These are phyloP conservation scores for Rhodotorula sp. DNA, from an alignment of 1,284 basidiomycete genomes.

Conservation along the genomic window DNA sequence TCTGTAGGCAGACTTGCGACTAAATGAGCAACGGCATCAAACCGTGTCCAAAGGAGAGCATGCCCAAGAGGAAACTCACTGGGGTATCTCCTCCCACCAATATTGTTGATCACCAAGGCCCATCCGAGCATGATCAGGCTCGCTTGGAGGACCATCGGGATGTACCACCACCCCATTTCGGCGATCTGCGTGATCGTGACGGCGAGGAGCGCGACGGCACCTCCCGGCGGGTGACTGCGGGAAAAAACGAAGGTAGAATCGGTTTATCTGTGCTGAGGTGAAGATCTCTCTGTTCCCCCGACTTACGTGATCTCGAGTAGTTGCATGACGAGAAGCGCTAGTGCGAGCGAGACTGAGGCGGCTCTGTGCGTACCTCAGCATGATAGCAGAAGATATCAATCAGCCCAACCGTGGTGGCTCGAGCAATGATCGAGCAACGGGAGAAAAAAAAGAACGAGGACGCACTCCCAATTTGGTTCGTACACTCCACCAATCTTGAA, in stretches of 20 bases:
- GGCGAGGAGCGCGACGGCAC: constrained; percentile 41
- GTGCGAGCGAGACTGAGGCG: constrained; percentile 14
- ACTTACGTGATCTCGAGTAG: constrained; percentile 39
- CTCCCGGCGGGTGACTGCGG: constrained; percentile 44
- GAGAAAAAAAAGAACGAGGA: neutral
- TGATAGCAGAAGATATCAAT: no score
- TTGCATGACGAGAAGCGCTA: constrained; percentile 42
- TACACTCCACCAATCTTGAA: constrained; percentile 39
- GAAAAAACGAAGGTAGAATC: no score
- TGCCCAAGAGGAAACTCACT: no score
- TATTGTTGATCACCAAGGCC: constrained; percentile 46
- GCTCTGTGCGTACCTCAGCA: constrained; percentile 14
- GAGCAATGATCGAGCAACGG: neutral
- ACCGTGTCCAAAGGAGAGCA: no score
- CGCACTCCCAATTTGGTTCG: constrained; percentile 40
- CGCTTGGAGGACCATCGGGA: constrained; percentile 30
- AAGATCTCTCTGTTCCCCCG: neutral
- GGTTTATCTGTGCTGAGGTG: neutral
- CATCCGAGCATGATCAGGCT: constrained; percentile 43
- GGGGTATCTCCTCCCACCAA: constrained; percentile 30
- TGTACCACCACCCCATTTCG: constrained; percentile 23
- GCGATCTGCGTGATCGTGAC: constrained; percentile 34
- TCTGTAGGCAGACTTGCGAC: neutral
- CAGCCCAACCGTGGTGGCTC: no score
- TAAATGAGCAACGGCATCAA: no score